Percentiles rank a stretch among this genome's conserved stretches.
Evolutionary conservation across 352 stramenopile species (phyloP).

Genomic region (Pythium brassicae): DNA sequence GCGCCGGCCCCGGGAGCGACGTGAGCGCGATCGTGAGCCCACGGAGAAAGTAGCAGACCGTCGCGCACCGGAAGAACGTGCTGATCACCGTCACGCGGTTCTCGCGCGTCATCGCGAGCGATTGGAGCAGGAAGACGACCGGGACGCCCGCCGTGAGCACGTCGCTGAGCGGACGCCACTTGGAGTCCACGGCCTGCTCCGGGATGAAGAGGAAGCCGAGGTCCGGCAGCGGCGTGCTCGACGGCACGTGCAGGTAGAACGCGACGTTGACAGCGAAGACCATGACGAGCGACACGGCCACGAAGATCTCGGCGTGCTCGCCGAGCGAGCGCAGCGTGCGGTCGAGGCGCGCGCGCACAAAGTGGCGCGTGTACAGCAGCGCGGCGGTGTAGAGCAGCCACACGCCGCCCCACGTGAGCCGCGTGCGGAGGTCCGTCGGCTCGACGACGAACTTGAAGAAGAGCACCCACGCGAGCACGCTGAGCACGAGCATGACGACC

Average conservation of each 20-base stretch:
- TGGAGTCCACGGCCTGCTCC: slow-evolving; percentile 48
- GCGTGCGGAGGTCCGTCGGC: slow-evolving; percentile 35
- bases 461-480: slow-evolving; percentile 49
- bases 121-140: slow-evolving; percentile 54
- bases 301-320: slow-evolving; percentile 65
- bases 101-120: slow-evolving; percentile 38
- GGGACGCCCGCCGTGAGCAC: slow-evolving; percentile 56
- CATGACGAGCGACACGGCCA: slow-evolving; percentile 60
- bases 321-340: slow-evolving; percentile 33
- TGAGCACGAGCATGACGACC: slow-evolving; percentile 34
- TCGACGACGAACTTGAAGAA: slow-evolving; percentile 71
- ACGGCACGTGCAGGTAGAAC: slow-evolving; percentile 67
- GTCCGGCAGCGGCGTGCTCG: slow-evolving; percentile 50
- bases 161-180: slow-evolving; percentile 63
- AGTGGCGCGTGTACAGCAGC: slow-evolving; percentile 44
- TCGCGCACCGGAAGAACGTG: slow-evolving; percentile 65
- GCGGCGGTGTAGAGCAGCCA: slow-evolving; percentile 43
- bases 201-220: slow-evolving; percentile 75
- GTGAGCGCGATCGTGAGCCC: slow-evolving; percentile 65
- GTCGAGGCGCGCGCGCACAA: slow-evolving; percentile 37
- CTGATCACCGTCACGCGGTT: slow-evolving; percentile 48
- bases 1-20: slow-evolving; percentile 61
- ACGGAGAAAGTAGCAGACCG: slow-evolving; percentile 67
- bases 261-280: slow-evolving; percentile 69
- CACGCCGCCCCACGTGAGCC: slow-evolving; percentile 41